phyloP scores from a whole-genome alignment of 2,329 filamentous ascomycete genomes.

The Claviceps monticola region DNA sequence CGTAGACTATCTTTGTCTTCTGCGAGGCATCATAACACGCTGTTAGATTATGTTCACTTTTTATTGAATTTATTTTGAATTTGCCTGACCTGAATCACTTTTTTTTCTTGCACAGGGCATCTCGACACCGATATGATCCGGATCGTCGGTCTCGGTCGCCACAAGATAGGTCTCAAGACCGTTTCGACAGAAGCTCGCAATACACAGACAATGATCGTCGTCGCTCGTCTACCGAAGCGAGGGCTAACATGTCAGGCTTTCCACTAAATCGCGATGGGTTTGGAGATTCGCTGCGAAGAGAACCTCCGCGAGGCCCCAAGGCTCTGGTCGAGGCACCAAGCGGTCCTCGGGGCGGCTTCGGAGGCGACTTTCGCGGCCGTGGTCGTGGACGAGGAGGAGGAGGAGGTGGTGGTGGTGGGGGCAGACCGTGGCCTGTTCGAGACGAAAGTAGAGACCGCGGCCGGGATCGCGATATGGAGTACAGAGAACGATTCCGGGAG shows the following conservation, averaged over 20 bases:
- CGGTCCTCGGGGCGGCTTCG: conserved; percentile 53
- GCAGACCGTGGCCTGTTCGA: conserved; percentile 40
- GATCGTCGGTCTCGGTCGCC: conserved; percentile 50
- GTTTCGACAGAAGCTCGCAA: conserved; percentile 42
- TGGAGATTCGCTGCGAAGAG: conserved; percentile 42
- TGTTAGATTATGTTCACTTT: background rate
- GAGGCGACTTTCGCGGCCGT: conserved; percentile 45
- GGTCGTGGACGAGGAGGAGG: conserved; percentile 22
- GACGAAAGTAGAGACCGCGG: conserved; percentile 49
- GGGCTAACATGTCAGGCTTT: conserved; percentile 45
- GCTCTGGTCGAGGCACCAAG: conserved; percentile 58
- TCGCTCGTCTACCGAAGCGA: conserved; percentile 46
- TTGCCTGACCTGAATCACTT: background rate
- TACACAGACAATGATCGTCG: conserved; percentile 55
- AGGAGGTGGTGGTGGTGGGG: conserved; percentile 43
- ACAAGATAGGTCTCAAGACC: conserved; percentile 56
- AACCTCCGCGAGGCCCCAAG: conserved; percentile 72
- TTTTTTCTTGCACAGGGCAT: conserved; percentile 25
- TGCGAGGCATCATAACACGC: background rate
- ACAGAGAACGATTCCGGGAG: conserved; percentile 5
- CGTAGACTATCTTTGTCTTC: background rate
- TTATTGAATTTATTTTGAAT: background rate
- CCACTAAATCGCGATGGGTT: conserved; percentile 44
- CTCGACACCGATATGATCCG: conserved; percentile 48
- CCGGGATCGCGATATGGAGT: conserved; percentile 4